Percentiles rank a stretch among this genome's conserved stretches.
phyloP scores from a whole-genome alignment of 176 grass and related monocot species.

The Cenchrus purpureus region DNA sequence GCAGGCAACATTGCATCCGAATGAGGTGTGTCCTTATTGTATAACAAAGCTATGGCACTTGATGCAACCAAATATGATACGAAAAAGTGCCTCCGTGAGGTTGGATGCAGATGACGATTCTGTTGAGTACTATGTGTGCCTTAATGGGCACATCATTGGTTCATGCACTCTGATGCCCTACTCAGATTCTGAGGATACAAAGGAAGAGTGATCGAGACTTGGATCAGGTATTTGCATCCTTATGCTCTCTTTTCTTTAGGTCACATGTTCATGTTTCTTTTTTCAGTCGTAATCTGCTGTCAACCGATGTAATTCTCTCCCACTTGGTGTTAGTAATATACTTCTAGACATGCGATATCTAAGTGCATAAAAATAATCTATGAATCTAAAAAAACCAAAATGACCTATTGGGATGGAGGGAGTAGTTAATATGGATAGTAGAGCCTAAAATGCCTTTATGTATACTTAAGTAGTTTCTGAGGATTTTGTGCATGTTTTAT shows the following conservation, averaged over 20 bases:
- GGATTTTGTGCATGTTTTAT: neutral
- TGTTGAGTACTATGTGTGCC: constrained; percentile 78
- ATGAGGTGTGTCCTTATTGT: constrained; percentile 79
- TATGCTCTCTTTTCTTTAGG: neutral
- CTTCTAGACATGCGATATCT: too few species aligned
- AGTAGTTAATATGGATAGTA: constrained; percentile 32
- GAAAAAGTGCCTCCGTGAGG: constrained; percentile 49
- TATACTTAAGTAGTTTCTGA: neutral
- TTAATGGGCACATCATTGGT: constrained; percentile 83
- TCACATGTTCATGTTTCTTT: constrained; percentile 13
- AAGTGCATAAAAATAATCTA: too few species aligned
- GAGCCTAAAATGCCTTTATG: neutral
- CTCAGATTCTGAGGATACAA: constrained; percentile 69
- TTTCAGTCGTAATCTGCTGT: neutral
- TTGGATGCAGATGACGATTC: constrained; percentile 67
- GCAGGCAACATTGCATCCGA: constrained; percentile 66
- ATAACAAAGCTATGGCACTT: constrained; percentile 84
- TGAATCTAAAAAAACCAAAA: too few species aligned
- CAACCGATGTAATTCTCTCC: constrained; percentile 20
- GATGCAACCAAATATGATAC: constrained; percentile 78
- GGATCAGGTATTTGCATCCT: constrained; percentile 46
- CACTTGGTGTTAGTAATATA: constrained; percentile 1
- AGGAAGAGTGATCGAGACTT: constrained; percentile 53
- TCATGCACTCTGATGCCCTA: constrained; percentile 67
- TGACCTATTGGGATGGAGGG: too few species aligned